Evolutionary conservation across 495 filamentous ascomycete species (phyloP).

Genomic region (Penicillium angulare): DNA sequence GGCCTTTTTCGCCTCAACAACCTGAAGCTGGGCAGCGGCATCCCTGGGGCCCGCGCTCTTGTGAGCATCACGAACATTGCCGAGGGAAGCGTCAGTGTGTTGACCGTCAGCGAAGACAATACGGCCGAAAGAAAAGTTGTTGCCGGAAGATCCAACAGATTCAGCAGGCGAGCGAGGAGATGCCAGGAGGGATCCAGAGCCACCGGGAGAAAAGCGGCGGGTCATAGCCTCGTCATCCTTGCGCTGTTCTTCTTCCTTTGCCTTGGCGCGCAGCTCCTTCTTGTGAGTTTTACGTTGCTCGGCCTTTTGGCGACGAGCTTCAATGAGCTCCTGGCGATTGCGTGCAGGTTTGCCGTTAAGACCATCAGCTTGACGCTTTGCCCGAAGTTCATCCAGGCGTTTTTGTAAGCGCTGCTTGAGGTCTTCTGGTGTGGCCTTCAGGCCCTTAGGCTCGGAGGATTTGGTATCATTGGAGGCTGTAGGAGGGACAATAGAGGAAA

Average conservation of each 20-base stretch:
- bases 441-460: slow-evolving; percentile 37
- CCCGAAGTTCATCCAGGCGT: slow-evolving; percentile 78
- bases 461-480: slow-evolving; percentile 38
- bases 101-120: slow-evolving; percentile 85
- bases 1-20: slow-evolving; percentile 68
- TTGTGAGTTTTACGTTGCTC: slow-evolving; percentile 81
- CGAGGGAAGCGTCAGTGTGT: slow-evolving; percentile 64
- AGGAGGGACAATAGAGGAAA: slow-evolving; percentile 65
- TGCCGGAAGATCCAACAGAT: slow-evolving; percentile 40
- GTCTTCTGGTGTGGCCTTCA: slow-evolving; percentile 60
- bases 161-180: slow-evolving; percentile 51
- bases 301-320: slow-evolving; percentile 82
- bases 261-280: slow-evolving; percentile 70
- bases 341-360: slow-evolving; percentile 73
- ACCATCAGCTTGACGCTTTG: slow-evolving; percentile 77
- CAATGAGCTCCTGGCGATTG: slow-evolving; percentile 85
- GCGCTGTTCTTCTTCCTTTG: slow-evolving; percentile 71
- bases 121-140: slow-evolving; percentile 82
- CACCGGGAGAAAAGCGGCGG: slow-evolving; percentile 49
- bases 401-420: slow-evolving; percentile 73
- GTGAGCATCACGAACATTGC: slow-evolving; percentile 53
- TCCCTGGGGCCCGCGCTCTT: slow-evolving; percentile 79
- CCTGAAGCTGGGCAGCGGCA: slow-evolving; percentile 68
- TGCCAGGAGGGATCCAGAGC: slow-evolving; percentile 55
- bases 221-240: slow-evolving; percentile 68